Evolutionary conservation across 306 rosid species (phyloP).

Genomic region (Argentina anserina): DNA sequence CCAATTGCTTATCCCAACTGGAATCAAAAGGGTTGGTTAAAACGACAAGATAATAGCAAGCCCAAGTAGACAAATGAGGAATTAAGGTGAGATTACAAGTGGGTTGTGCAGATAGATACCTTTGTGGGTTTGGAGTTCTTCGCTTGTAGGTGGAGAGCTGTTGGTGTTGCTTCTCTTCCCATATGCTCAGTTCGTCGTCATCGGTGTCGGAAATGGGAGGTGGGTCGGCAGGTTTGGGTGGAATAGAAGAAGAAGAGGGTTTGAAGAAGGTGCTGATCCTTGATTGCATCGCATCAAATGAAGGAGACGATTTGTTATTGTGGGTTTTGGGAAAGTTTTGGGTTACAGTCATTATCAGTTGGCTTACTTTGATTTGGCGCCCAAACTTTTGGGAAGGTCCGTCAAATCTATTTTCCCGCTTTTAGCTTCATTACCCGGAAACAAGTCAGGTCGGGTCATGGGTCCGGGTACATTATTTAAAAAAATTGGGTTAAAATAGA

Average conservation of each 20-base stretch:
- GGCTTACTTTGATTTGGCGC: conserved; percentile 1
- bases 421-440: too few species aligned
- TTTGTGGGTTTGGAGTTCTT: conserved; percentile 30
- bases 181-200: conserved; percentile 40
- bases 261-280: conserved; percentile 73
- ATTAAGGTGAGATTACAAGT: background rate
- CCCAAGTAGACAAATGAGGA: background rate
- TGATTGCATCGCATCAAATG: conserved; percentile 46
- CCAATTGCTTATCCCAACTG: background rate
- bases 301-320: background rate
- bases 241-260: conserved; percentile 26
- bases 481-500: too few species aligned
- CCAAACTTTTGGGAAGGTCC: background rate
- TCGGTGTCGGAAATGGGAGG: background rate
- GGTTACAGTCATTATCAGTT: background rate
- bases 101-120: conserved; percentile 20
- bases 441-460: too few species aligned
- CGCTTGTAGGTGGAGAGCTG: conserved; percentile 48
- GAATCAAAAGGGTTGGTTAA: background rate
- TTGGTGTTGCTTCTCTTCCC: conserved; percentile 55
- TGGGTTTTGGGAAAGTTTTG: background rate
- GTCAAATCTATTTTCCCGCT: background rate
- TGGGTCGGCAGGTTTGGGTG: conserved; percentile 19
- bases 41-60: background rate
- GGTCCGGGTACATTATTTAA: too few species aligned